Base-by-base conservation (phyloP, 768 basidiomycete genomes). In the Naematelia encephala region DNA sequence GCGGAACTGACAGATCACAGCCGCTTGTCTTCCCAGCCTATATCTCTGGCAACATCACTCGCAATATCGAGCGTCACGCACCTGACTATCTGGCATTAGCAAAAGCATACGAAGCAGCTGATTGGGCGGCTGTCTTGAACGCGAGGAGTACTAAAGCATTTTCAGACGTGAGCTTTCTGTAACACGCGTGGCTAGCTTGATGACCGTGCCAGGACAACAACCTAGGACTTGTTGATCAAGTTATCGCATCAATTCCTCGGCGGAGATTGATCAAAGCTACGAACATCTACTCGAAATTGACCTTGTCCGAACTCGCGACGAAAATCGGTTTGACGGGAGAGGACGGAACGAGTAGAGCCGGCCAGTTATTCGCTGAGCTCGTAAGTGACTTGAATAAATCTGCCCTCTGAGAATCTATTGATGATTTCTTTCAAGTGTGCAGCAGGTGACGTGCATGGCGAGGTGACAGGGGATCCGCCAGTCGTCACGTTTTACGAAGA, bases 401-500 rank as follows among this genome's bases (percentile, higher is more conserved):
- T 16, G 16, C 34, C 34, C 34, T 65, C 10, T 16, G 55, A 3
- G 45, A 25, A 8, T 23, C 61, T 4, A 45, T 69, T n/a, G 16
- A 45, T 3, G 59, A 65, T 21, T 67, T 69, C 67, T n/a, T 67
- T 69, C 47, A 51, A 65, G 11, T 11, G 30, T 12, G 34, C 51
- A 3, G 29, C 54, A 3, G 51, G 58, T 3, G 23, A 13, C 1
- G 57, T 68, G 21, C 23, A 51, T 4, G 66, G 59, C 5, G 34
- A 27, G 10, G 50, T 71, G 2, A 28, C 47, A 3, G 16, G 51
- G 8, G 61, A 27, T 21, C 51, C 62, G 34, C 49, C 59, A 1
- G 60, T 69, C 50, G 55, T 72, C n/a, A 59, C 68, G 1, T 72
- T 72, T 67, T 34, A 5, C 45, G 61, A 62, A 14, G 60, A 56